Evolutionary conservation across 108 stramenopile genomes (phyloP).

Genomic region (Nannochloropsis granulata): DNA sequence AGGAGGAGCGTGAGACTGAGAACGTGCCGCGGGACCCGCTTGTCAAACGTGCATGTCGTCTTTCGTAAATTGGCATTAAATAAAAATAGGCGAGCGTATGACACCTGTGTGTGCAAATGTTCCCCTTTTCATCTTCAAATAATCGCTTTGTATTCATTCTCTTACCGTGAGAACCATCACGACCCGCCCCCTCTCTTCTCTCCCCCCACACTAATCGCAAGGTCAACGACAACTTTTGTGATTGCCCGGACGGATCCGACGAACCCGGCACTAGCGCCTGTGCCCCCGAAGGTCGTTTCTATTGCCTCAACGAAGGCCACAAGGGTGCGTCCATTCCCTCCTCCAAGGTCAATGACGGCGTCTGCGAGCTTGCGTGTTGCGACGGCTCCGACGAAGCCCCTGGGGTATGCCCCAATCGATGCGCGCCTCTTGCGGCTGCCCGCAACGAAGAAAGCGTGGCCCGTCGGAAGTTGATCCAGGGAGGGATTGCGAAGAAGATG

Average conservation of each 20-base stretch:
- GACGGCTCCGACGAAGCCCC: not conserved
- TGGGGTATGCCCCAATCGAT: not conserved
- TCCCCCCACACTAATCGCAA: not conserved
- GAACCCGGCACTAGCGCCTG: slow-evolving; percentile 33
- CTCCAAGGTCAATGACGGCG: not conserved
- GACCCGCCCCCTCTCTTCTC: no score
- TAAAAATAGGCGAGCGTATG: no score
- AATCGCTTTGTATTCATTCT: no score
- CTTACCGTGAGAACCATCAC: no score
- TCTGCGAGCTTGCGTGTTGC: not conserved
- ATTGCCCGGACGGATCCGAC: slow-evolving; percentile 22
- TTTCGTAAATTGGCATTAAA: no score
- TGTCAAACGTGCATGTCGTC: no score
- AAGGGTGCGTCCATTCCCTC: not conserved
- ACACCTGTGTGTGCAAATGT: no score
- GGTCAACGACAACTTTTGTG: slow-evolving; percentile 33
- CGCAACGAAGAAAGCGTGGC: not conserved
- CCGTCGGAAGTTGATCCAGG: not conserved
- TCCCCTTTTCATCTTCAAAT: no score
- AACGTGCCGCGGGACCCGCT: no score
- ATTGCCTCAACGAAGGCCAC: not conserved
- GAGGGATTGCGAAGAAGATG: not conserved
- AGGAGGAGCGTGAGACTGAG: no score
- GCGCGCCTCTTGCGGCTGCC: not conserved
- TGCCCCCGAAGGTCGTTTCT: not conserved